Evolutionary conservation across 805 yeast genomes (phyloP), one percentile per base, ranked within the genome.

Genomic region (Monosporozyma yasuniensis): DNA sequence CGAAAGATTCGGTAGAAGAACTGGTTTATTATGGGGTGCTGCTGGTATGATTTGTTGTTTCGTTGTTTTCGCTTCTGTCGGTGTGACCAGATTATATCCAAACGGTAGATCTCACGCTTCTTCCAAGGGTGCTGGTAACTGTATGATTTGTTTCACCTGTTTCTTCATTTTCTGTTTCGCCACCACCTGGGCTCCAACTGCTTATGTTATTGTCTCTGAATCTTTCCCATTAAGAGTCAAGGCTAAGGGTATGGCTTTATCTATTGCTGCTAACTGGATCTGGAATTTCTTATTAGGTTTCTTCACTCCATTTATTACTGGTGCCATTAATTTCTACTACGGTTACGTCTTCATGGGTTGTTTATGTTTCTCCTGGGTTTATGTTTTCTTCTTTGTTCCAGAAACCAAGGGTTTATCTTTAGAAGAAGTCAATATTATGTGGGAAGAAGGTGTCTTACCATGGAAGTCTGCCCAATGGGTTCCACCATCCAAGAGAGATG

Each of bases 351-450:
- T 71, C 57, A 64, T 76, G 49, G 83, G 83, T 1, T 78, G 82
- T 63, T 67, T 78, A 64, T 61, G 77, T 23, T 74, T 67, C 52
- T 59, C 73, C 14, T 56, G 82, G 61, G 70, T 81, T 64, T 85
- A 81, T 65, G 83, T 83, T 47, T 78, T 73, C 72, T 78, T 84
- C 72, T 75, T 73, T 58, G 78, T 85, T 54, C 79, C 79, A 60
- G 88, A 83, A 68, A 85, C 93, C 50, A 79, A 78, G 71, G 91
- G 90, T 54, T 76, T 84, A 61, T 74, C 84, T 47, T 76, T 85
- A 65, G 91, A 85, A 69, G 87, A 84, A 67, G 84, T 64, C 54
- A 88, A 85, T 65, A 81, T 76, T 58, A 67, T 80, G 69, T 73
- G 72, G 65, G 60, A 73, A 42, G 63, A 67, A 41, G 66, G 64